A percentile compares a stretch with the other conserved stretches of the same genome.
These are phyloP conservation scores for Tetrapisispora phaffii DNA, from an alignment of 805 yeast species.

Conservation along the genomic window DNA sequence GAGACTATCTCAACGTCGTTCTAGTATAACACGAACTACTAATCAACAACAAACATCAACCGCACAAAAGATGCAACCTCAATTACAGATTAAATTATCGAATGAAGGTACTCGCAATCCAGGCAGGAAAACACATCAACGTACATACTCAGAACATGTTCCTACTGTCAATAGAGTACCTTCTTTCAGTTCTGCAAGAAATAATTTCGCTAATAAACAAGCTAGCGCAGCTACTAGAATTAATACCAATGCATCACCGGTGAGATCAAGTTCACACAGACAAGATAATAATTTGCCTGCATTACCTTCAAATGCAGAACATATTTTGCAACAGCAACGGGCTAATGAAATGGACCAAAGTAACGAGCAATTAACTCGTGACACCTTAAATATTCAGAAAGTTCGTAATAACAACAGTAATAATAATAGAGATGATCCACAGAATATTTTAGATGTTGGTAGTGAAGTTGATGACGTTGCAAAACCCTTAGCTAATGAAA, in stretches of 20 bases:
- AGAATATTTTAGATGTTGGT: neutral
- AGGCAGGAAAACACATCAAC: slow-evolving; percentile 22
- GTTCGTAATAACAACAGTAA: slow-evolving; percentile 6
- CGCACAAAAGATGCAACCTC: slow-evolving; percentile 7
- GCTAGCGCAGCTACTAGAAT: neutral
- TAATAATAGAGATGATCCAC: slow-evolving; percentile 2
- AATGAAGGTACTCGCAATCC: slow-evolving; percentile 4
- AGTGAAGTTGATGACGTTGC: slow-evolving; percentile 12
- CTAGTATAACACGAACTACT: slow-evolving; percentile 1
- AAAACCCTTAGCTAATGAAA: slow-evolving; percentile 18
- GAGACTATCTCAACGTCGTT: slow-evolving; percentile 28
- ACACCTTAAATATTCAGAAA: neutral
- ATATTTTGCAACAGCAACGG: slow-evolving; percentile 25
- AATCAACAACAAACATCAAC: slow-evolving; percentile 6
- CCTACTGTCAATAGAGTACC: slow-evolving; percentile 24
- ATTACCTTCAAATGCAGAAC: slow-evolving; percentile 29
- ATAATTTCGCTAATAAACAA: neutral
- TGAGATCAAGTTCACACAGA: slow-evolving; percentile 21
- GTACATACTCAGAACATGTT: slow-evolving; percentile 34
- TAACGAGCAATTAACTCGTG: slow-evolving; percentile 12
- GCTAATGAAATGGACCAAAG: slow-evolving; percentile 16
- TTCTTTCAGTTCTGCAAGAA: slow-evolving; percentile 20
- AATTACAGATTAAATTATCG: slow-evolving; percentile 7
- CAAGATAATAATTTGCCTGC: slow-evolving; percentile 26
- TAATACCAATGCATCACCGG: slow-evolving; percentile 10